Evolutionary conservation across 805 yeast species (phyloP), one percentile per base, ranked within the genome.

Genomic region (Candida patagonica): DNA sequence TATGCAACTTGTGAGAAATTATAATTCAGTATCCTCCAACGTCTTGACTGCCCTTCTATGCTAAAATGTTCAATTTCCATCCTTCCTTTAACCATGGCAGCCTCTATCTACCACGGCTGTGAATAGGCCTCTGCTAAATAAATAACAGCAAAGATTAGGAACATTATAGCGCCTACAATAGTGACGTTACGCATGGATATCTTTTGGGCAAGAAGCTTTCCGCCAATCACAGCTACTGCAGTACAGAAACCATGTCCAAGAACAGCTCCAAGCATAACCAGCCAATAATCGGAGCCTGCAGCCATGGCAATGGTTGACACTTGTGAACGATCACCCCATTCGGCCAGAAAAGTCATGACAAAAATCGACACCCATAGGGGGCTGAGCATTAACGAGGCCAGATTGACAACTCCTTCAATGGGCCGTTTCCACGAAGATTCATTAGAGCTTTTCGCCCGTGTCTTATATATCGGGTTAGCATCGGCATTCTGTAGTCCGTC

Each of bases 251-350:
- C 78, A 61, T 92, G 99, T 25, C 98, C 99, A 31, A 80, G 60
- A 27, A 86, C 75, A 16, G 94, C 95, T 45, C 99, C 98, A 35
- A 78, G 50, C 35, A 89, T 85, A 29, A 88, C 94, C 50, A 70
- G 70, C 88, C 92, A 79, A 63, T 86, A 92, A 60, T 87, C 82
- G 32, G 86, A 78, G 29, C 96, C 96, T 1, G 98, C 95, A 39
- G 97, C 96, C 94, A 92, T 82, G 30, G 97, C 97, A 53, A 92
- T 87, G 25, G 96, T 92, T 32, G 96, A 95, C 41, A 92, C 86
- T 65, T 92, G 99, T 9, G 96, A 87, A 54, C 98, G 78, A 62
- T 92, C 99, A 38, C 99, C 99, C 94, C 97, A 87, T 65, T 92
- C 99, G 45, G 96, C 98, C 37, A 92, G 66, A 60, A 92, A 92